Base-by-base conservation (phyloP, 371 early-diverging fungal genomes). In the Mucor lusitanicus region DNA sequence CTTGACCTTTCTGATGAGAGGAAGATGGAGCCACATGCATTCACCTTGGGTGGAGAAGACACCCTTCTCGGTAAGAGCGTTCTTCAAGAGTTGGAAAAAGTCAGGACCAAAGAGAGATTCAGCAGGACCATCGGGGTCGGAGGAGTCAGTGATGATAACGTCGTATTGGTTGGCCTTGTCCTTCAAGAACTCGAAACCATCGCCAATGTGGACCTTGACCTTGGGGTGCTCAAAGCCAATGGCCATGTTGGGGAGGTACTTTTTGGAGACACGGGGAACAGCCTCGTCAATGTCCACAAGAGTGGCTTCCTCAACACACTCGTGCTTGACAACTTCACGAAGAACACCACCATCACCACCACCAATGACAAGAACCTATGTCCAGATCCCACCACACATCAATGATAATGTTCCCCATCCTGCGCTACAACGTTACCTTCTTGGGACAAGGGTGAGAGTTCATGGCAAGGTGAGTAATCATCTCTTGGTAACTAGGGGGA, bases 331-430 rank as follows among this genome's bases (percentile, higher is more conserved):
- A 56, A 95, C 88, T 79, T 98, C 99, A 69, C 99, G 94, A 50
- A 98, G 87, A 37, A 98, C 97, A 74, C 99, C 99, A 77, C 98
- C 99, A 76, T 98, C 99, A 68, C 99, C 99, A 72, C 99, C 98
- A 72, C 99, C 99, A 80, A 98, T 95, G 58, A 98, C 98, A 65
- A 98, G 88, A 42, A 98, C 96, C 93, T 91, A 23, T 40, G 40
- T 15, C 5, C 15, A 37, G 27, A 17, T 59, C 11, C 30, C n/a
- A n/a, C n/a, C n/a, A n/a, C n/a, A 32, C 44, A 37, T 37, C 37
- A 11, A 11, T 13, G 32, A 5, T 32, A n/a, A n/a, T n/a, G 32
- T 40, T 13, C 6, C 3, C 46, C 6, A 56, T 30, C 27, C 17
- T 33, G 35, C 53, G 70, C 63, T 75, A 89, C 35, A 71, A 89